Base-by-base conservation (phyloP, 2,329 filamentous ascomycete genomes). In the Ascochyta koolunga region DNA sequence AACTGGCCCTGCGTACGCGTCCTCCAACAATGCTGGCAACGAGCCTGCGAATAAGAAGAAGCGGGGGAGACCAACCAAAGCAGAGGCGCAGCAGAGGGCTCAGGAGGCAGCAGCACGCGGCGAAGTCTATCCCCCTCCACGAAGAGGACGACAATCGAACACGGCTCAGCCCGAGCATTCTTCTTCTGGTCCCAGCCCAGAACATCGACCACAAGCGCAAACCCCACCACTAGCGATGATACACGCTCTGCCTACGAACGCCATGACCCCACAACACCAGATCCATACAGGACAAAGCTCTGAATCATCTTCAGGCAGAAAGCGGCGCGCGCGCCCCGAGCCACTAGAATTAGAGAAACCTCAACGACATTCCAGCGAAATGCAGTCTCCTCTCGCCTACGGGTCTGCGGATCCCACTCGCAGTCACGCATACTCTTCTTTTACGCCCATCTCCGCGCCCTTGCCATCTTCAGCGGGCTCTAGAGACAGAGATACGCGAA, bases 51-150 rank as follows among this genome's bases (percentile, higher is more conserved):
- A 72, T 56, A 80, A 79, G 60, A 78, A 79, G 60, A 80, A 79
- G 63, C 73, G 79, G 47, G 79, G 79, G 25, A 70, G 79, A 48
- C 79, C 79, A 7, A 79, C 78, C 4, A 81, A 80, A 56, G 78
- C 76, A 50, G 77, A 80, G 60, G 73, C 76, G 33, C 73, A 79
- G 51, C 74, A 75, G 48, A 77, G 77, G 64, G 77, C 74, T 27
- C 73, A 76, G 46, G 75, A 72, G 53, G 75, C 76, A 46, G 68
- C 70, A 38, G 71, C 71, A 32, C 69, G 71, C 32, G 76, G 73
- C 9, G 75, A 78, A 54, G 59, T 69, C 18, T 76, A 77, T 40
- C 72, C 74, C 41, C 71, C 72, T 44, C 69, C 73, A 11, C 68
- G 72, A 49, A 70, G 68, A 56, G 64, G 63, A 16, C 67, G 71